Evolutionary conservation across 352 stramenopile species (phyloP).

Genomic region (Pythium aristosporum): DNA sequence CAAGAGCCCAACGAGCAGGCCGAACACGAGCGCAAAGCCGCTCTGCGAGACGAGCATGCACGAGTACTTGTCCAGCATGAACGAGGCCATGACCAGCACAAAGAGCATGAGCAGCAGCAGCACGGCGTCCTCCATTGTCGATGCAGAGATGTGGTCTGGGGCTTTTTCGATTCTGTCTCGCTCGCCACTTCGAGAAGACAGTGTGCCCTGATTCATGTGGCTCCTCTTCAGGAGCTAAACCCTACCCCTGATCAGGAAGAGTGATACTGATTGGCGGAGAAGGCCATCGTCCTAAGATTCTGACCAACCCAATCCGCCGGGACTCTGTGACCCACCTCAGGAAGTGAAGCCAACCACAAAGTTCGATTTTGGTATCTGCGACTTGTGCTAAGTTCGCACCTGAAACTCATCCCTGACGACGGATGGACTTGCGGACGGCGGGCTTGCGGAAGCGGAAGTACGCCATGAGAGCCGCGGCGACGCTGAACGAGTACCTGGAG

Average conservation of each 20-base stretch:
- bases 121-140: conserved; percentile 77
- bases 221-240: neutral
- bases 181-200: neutral
- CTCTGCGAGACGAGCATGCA: conserved; percentile 87
- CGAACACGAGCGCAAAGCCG: conserved; percentile 82
- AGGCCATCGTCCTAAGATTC: neutral
- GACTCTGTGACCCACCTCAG: too few relatives aligned
- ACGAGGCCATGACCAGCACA: conserved; percentile 86
- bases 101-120: conserved; percentile 85
- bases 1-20: conserved; percentile 66
- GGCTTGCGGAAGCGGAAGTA: conserved; percentile 66
- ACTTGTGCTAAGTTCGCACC: conserved; percentile 3
- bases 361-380: conserved; percentile 14
- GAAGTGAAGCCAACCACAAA: neutral
- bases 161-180: conserved; percentile 2
- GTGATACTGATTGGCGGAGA: conserved; percentile 9
- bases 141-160: neutral
- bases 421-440: conserved; percentile 8
- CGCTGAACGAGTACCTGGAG: conserved; percentile 74
- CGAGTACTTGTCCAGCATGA: conserved; percentile 82
- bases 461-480: conserved; percentile 66
- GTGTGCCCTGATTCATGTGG: neutral
- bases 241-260: conserved; percentile 6
- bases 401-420: neutral
- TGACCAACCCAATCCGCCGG: too few relatives aligned